Evolutionary conservation across 495 filamentous ascomycete species (phyloP).

Genomic region (Arthonia radiata): DNA sequence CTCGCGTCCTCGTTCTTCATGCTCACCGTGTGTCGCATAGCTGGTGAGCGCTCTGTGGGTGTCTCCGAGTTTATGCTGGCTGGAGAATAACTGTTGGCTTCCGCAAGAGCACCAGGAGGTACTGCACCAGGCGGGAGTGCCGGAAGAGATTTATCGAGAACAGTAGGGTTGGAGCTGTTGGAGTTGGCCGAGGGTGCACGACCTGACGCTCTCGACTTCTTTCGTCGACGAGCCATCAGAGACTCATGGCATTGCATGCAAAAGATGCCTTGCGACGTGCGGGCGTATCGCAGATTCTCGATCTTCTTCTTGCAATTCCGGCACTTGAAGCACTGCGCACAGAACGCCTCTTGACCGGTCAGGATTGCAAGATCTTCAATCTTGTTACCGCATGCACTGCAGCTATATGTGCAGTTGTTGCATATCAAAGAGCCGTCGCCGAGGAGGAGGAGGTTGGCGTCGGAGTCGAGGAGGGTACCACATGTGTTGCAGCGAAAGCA

Average conservation of each 20-base stretch:
- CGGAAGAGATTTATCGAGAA: slow-evolving; percentile 81
- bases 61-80: slow-evolving; percentile 43
- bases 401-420: slow-evolving; percentile 98
- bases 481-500: slow-evolving; percentile 98
- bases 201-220: slow-evolving; percentile 48
- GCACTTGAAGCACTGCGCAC: slow-evolving; percentile 88
- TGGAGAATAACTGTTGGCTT: too few relatives aligned
- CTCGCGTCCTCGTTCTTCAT: too few relatives aligned
- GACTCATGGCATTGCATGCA: slow-evolving; percentile 99
- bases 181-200: slow-evolving; percentile 26
- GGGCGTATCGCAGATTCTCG: slow-evolving; percentile 91
- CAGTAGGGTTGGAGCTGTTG: slow-evolving; percentile 27
- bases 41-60: slow-evolving; percentile 45
- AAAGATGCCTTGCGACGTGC: slow-evolving; percentile 95
- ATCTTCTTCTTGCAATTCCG: slow-evolving; percentile 97
- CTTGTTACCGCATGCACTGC: slow-evolving; percentile 88
- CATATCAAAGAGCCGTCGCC: slow-evolving; percentile 96
- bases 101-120: too few relatives aligned
- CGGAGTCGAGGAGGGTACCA: slow-evolving; percentile 83
- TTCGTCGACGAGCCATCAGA: slow-evolving; percentile 85
- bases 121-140: slow-evolving; percentile 62
- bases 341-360: slow-evolving; percentile 97
- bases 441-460: slow-evolving; percentile 89
- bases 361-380: slow-evolving; percentile 97
- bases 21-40: too few relatives aligned